Evolutionary conservation across 2,329 filamentous ascomycete species (phyloP), one percentile per base, ranked within the genome.

Genomic region (Talaromyces atroroseus): DNA sequence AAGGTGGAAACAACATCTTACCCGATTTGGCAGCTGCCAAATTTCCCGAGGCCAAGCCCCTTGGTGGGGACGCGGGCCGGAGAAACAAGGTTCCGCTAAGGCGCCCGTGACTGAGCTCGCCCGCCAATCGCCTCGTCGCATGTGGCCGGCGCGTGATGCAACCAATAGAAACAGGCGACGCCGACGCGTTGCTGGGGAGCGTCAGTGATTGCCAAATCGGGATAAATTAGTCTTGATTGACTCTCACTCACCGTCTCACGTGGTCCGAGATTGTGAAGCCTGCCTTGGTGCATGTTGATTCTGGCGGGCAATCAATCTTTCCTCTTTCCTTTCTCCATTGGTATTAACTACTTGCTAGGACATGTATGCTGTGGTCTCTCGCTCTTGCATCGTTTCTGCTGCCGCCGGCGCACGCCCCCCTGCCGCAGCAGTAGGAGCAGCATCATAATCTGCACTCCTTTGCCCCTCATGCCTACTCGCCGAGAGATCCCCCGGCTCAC

Each of bases 401-500:
- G 40, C 40, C 36, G n/a, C 34, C 6, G 34, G 34, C 34, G 14
- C 6, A 44, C n/a, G 14, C 40, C 40, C 2, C 12, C 40, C 40
- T 44, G 40, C 20, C 40, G 40, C 40, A 11, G 40, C 20, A 44
- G 32, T 10, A 5, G 20, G 14, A 44, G 18, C 40, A 42, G 40
- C 40, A 42, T 3, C 36, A n/a, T 7, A 7, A 2, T 38, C 16
- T 20, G 18, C 40, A 44, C 40, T 44, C n/a, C 11, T 20, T 44
- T 45, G 56, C 56, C 51, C 56, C 56, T 58, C 62, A 73, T 73
- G 70, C 68, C 66, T 59, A 64, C 59, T 55, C 66, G 63, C 60
- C 68, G 65, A 60, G 61, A 66, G 44, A 59, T 61, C 50, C 68
- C 70, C 51, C 69, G 71, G 34, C 59, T 74, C 48, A 64, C 63